Evolutionary conservation across 805 yeast genomes (phyloP).

Genomic region (Saccharomycopsis schoenii): DNA sequence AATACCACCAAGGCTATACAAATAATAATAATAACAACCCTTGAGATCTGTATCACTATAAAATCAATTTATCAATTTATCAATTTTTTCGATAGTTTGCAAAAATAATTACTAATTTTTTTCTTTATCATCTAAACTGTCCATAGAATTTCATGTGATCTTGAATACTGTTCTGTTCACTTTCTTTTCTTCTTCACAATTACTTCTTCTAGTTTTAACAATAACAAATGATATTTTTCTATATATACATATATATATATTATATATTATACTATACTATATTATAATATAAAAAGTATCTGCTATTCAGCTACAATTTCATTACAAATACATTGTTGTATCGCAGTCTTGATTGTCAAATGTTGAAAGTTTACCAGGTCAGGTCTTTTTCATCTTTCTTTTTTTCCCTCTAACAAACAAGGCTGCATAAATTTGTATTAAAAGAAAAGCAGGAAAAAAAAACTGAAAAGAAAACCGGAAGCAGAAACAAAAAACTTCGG

Average conservation of each 20-base stretch:
- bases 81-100: no score
- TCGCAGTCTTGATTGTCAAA: no score
- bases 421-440: neutral
- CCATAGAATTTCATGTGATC: neutral
- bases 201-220: neutral
- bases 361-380: neutral
- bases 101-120: no score
- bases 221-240: no score
- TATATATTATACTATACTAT: no score
- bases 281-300: neutral
- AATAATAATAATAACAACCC: neutral
- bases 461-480: neutral
- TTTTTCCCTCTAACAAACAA: neutral
- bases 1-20: neutral
- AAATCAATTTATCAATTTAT: neutral
- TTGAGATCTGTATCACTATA: neutral
- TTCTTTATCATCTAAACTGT: neutral
- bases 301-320: neutral
- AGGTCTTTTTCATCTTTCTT: neutral
- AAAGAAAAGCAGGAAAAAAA: neutral
- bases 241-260: no score
- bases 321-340: no score
- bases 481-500: neutral
- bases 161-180: neutral
- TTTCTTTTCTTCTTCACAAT: neutral